These are phyloP conservation scores for Trichocomaceae sp. DNA, from an alignment of 2,329 filamentous ascomycete species.

Conservation along the genomic window DNA sequence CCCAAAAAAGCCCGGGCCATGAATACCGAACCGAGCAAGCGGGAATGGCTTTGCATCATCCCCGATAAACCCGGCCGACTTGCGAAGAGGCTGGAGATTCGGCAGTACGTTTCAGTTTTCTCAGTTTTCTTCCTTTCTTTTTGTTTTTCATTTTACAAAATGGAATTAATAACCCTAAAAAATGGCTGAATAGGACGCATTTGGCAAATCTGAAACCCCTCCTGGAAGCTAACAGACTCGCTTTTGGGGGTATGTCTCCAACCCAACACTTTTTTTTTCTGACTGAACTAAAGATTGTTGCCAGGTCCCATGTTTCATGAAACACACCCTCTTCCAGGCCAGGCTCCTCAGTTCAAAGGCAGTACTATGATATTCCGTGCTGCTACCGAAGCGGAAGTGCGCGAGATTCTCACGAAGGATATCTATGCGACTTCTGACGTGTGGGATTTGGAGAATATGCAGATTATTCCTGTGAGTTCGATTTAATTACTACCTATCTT, in stretches of 20 bases:
- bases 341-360: conserved; percentile 62
- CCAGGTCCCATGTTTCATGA: conserved; percentile 59
- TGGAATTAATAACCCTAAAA: too few relatives aligned
- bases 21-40: conserved; percentile 31
- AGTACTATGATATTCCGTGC: conserved; percentile 64
- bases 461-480: conserved; percentile 35
- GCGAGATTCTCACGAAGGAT: conserved; percentile 62
- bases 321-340: conserved; percentile 57
- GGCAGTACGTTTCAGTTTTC: conserved; percentile 21
- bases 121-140: neutral
- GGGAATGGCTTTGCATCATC: conserved; percentile 63
- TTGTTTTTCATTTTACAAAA: too few relatives aligned
- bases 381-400: conserved; percentile 61
- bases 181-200: conserved; percentile 39
- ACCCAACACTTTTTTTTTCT: neutral
- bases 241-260: conserved; percentile 55
- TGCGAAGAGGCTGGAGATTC: conserved; percentile 53
- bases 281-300: conserved; percentile 14
- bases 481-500: too few relatives aligned
- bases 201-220: conserved; percentile 50
- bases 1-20: neutral
- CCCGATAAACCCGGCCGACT: conserved; percentile 58
- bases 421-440: conserved; percentile 65
- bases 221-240: conserved; percentile 51
- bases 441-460: conserved; percentile 68